Evolutionary conservation across 768 basidiomycete genomes (phyloP).

Genomic region (Flagelloscypha sp.): DNA sequence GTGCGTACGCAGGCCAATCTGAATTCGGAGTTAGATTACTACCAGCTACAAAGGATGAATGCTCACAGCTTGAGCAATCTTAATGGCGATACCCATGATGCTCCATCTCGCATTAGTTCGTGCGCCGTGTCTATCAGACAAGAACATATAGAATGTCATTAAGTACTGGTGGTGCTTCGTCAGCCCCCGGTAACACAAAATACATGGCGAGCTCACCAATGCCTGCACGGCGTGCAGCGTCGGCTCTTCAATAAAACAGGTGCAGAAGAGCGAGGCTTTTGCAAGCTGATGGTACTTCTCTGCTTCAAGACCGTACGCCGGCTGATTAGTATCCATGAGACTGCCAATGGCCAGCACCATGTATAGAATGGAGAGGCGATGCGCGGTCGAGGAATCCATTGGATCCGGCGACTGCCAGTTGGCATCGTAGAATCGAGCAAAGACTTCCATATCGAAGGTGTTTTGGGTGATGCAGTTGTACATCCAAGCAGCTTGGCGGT

Average conservation of each 20-base stretch:
- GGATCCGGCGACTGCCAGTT: slow-evolving; percentile 37
- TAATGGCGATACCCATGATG: slow-evolving; percentile 62
- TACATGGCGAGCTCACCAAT: slow-evolving; percentile 34
- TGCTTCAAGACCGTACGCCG: slow-evolving; percentile 57
- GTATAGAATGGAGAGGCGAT: slow-evolving; percentile 56
- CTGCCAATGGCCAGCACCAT: slow-evolving; percentile 62
- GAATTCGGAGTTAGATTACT: slow-evolving; percentile 10
- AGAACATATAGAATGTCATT: slow-evolving; percentile 64
- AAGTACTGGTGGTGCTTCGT: slow-evolving; percentile 35
- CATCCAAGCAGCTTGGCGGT: slow-evolving; percentile 65
- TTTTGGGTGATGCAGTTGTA: slow-evolving; percentile 56
- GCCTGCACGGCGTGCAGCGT: slow-evolving; percentile 62
- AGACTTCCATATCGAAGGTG: slow-evolving; percentile 54
- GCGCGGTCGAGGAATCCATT: slow-evolving; percentile 33
- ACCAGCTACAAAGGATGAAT: slow-evolving; percentile 3
- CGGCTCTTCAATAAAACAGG: slow-evolving; percentile 58
- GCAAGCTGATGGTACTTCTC: slow-evolving; percentile 66
- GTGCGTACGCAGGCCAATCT: slow-evolving; percentile 64
- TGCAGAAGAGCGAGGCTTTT: slow-evolving; percentile 55
- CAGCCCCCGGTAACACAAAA: slow-evolving; percentile 7
- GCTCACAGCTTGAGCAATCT: slow-evolving; percentile 63
- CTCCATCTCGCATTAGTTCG: slow-evolving; percentile 59
- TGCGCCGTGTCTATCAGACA: slow-evolving; percentile 60
- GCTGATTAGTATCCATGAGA: slow-evolving; percentile 46
- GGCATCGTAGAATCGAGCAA: slow-evolving; percentile 45